These are phyloP conservation scores for Ceratobasidium sp. DNA, from an alignment of 1,284 basidiomycete species.

Conservation along the genomic window DNA sequence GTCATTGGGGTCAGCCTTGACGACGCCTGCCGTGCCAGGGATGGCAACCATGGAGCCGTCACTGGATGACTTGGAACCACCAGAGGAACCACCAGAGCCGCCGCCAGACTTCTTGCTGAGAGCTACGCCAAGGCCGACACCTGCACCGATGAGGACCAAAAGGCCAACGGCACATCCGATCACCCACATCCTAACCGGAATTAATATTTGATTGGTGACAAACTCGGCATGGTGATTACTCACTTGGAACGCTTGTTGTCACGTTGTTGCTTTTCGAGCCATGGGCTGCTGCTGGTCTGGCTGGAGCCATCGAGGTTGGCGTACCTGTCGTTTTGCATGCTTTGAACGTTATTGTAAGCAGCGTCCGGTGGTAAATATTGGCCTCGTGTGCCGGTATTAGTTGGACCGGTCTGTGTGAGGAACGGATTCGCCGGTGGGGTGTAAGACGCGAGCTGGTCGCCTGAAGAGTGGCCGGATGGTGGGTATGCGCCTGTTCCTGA, in stretches of 20 bases:
- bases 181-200: conserved; percentile 17
- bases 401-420: conserved; percentile 29
- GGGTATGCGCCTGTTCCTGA: conserved; percentile 35
- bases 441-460: conserved; percentile 4
- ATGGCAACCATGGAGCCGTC: conserved; percentile 43
- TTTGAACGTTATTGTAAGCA: conserved; percentile 12
- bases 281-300: conserved; percentile 5
- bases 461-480: neutral
- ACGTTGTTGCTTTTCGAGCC: conserved; percentile 26
- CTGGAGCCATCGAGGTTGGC: conserved; percentile 31
- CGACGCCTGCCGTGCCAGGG: conserved; percentile 52
- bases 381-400: conserved; percentile 25
- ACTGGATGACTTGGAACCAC: conserved; percentile 2
- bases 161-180: conserved; percentile 41
- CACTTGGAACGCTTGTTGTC: conserved; percentile 38
- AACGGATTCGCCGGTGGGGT: conserved; percentile 27
- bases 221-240: conserved; percentile 4
- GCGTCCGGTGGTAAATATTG: conserved; percentile 22
- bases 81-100: neutral
- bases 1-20: conserved; percentile 61
- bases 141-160: conserved; percentile 42
- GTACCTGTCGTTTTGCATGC: conserved; percentile 35
- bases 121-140: conserved; percentile 44
- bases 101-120: conserved; percentile 39
- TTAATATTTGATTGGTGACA: neutral